A percentile compares a stretch with the other conserved stretches of the same genome.
Evolutionary conservation across 257 asterid species (phyloP).

Genomic region (Eustoma russellianum): DNA sequence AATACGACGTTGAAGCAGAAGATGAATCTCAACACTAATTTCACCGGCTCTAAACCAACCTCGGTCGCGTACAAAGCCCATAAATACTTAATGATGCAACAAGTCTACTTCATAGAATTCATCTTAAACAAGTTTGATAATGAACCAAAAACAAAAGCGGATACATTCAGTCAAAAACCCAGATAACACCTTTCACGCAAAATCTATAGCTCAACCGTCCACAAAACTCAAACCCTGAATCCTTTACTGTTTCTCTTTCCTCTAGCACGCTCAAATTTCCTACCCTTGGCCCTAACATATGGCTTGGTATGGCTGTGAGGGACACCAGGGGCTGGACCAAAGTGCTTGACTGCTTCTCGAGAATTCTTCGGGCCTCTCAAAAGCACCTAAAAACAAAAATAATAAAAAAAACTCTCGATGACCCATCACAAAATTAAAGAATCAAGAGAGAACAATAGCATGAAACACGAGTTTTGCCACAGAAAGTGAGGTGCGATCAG

Average conservation of each 20-base stretch:
- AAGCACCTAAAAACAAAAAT: slow-evolving; percentile 41
- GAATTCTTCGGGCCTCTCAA: slow-evolving; percentile 80
- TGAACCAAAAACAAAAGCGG: slow-evolving; percentile 1
- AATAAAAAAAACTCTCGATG: no score
- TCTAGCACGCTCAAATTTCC: slow-evolving; percentile 87
- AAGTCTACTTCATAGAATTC: slow-evolving; percentile 4
- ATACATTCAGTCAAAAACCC: slow-evolving; percentile 3
- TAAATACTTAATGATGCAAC: not conserved
- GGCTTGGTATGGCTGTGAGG: slow-evolving; percentile 98
- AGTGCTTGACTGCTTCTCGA: slow-evolving; percentile 94
- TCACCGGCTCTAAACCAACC: no score
- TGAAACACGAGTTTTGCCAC: no score
- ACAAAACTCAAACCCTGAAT: slow-evolving; percentile 44
- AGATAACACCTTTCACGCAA: slow-evolving; percentile 2
- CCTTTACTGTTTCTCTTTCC: slow-evolving; percentile 85
- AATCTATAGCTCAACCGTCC: slow-evolving; percentile 12
- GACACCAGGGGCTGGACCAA: slow-evolving; percentile 99
- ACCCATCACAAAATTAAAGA: no score
- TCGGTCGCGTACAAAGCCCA: not conserved
- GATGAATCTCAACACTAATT: no score
- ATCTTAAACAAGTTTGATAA: not conserved
- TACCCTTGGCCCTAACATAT: slow-evolving; percentile 81
- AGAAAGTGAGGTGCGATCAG: no score
- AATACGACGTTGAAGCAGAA: no score
- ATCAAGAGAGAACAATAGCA: no score